These are phyloP conservation scores for Juglanconis oblonga DNA, from an alignment of 2,329 filamentous ascomycete species.

Conservation along the genomic window DNA sequence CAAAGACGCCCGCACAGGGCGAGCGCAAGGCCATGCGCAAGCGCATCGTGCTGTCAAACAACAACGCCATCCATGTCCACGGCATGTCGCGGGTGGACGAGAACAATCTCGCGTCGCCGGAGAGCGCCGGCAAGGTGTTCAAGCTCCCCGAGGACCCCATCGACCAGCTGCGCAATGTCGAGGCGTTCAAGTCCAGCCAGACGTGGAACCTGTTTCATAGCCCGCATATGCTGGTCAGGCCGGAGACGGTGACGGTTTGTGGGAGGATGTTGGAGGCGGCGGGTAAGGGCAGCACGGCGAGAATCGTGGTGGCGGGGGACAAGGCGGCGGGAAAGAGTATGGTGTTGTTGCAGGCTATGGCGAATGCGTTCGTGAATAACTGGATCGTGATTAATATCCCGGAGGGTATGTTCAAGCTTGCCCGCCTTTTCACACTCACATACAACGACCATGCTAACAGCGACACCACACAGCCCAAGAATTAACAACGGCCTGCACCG, in stretches of 20 bases:
- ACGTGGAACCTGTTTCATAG: slow-evolving; percentile 82
- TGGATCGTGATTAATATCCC: slow-evolving; percentile 91
- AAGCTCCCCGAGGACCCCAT: slow-evolving; percentile 67
- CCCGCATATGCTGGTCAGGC: slow-evolving; percentile 74
- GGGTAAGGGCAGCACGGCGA: slow-evolving; percentile 51
- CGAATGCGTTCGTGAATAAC: slow-evolving; percentile 74
- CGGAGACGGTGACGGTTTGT: slow-evolving; percentile 73
- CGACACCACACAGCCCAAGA: slow-evolving; percentile 62
- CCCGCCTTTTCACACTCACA: neutral
- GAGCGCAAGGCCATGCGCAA: slow-evolving; percentile 87
- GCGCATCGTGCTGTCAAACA: slow-evolving; percentile 88
- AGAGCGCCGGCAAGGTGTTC: slow-evolving; percentile 64
- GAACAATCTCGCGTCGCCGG: slow-evolving; percentile 51
- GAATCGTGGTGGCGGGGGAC: slow-evolving; percentile 70
- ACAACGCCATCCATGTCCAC: slow-evolving; percentile 79
- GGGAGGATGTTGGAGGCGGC: slow-evolving; percentile 57
- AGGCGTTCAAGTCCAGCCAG: slow-evolving; percentile 89
- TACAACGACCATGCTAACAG: neutral
- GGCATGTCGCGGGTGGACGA: slow-evolving; percentile 45
- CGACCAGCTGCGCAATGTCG: slow-evolving; percentile 76
- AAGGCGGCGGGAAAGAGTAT: slow-evolving; percentile 83
- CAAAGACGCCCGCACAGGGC: slow-evolving; percentile 63
- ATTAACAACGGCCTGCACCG: slow-evolving; percentile 73
- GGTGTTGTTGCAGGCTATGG: slow-evolving; percentile 77
- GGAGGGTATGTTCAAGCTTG: slow-evolving; percentile 61